These are phyloP conservation scores for Neostapfia colusana DNA, from an alignment of 176 grass and related monocot species.

Conservation along the genomic window DNA sequence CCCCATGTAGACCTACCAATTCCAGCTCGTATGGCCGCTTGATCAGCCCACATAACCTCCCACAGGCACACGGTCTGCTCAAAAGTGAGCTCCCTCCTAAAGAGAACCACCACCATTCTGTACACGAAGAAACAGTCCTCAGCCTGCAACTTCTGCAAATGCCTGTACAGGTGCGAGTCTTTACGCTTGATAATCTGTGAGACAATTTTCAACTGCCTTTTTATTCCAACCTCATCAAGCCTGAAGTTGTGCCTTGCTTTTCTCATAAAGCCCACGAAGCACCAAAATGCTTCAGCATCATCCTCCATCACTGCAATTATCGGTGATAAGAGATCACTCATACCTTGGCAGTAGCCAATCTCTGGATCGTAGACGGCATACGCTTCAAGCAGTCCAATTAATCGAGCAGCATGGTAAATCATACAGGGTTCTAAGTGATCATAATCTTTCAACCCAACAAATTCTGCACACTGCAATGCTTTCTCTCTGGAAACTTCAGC, in stretches of 20 bases:
- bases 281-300: conserved; percentile 92
- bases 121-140: conserved; percentile 99
- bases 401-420: conserved; percentile 76
- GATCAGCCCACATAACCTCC: conserved; percentile 99
- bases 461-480: conserved; percentile 54
- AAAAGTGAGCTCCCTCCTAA: conserved; percentile 89
- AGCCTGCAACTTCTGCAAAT: conserved; percentile 93
- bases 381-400: conserved; percentile 78
- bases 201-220: conserved; percentile 84
- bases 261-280: conserved; percentile 92
- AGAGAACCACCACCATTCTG: conserved; percentile 96
- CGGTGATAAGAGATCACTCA: conserved; percentile 95
- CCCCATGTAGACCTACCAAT: conserved; percentile 82
- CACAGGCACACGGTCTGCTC: conserved; percentile 88
- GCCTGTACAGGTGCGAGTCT: conserved; percentile 76
- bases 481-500: conserved; percentile 57
- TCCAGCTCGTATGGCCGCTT: conserved; percentile 76
- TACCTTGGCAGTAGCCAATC: conserved; percentile 95
- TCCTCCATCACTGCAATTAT: conserved; percentile 81
- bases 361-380: conserved; percentile 85
- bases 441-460: conserved; percentile 68
- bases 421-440: conserved; percentile 72
- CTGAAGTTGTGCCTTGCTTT: conserved; percentile 95
- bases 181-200: conserved; percentile 96
- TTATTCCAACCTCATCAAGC: conserved; percentile 91